Conservation (phyloP, 768 basidiomycete species). For the Tricholoma bakamatsutake region DNA sequence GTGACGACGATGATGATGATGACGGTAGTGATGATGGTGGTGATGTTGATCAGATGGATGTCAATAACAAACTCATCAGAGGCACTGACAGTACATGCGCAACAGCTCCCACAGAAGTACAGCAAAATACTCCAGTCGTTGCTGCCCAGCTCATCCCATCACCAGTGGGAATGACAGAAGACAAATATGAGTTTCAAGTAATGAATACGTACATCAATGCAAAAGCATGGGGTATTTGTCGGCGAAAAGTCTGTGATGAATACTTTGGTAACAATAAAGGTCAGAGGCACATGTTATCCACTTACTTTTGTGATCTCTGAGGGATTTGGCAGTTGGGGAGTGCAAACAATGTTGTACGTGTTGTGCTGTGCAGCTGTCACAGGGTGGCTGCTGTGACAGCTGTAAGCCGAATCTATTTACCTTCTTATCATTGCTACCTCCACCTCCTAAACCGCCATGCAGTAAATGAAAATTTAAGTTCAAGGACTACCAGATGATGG, state of each 20-base stretch:
- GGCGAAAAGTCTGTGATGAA: neutral
- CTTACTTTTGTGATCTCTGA: neutral
- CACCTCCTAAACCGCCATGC: neutral
- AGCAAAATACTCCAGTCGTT: neutral
- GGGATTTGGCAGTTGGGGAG: neutral
- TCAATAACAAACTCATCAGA: no score
- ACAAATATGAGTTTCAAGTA: neutral
- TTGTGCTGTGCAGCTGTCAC: constrained; percentile 1
- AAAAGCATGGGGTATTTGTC: neutral
- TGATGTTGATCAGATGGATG: no score
- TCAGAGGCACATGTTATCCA: neutral
- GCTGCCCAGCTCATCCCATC: neutral
- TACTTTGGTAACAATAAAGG: neutral
- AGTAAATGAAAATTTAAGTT: neutral
- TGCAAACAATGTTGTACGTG: constrained; percentile 4
- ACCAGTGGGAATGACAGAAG: neutral
- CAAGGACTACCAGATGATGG: no score
- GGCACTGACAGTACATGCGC: no score
- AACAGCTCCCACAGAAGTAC: no score
- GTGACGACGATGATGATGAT: no score
- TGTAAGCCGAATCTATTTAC: constrained; percentile 3
- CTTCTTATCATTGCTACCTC: neutral
- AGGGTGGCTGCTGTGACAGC: constrained; percentile 8
- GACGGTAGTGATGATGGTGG: no score
- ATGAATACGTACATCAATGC: neutral